Conservation (phyloP, 768 basidiomycete species). For the Lentinula edodes region DNA sequence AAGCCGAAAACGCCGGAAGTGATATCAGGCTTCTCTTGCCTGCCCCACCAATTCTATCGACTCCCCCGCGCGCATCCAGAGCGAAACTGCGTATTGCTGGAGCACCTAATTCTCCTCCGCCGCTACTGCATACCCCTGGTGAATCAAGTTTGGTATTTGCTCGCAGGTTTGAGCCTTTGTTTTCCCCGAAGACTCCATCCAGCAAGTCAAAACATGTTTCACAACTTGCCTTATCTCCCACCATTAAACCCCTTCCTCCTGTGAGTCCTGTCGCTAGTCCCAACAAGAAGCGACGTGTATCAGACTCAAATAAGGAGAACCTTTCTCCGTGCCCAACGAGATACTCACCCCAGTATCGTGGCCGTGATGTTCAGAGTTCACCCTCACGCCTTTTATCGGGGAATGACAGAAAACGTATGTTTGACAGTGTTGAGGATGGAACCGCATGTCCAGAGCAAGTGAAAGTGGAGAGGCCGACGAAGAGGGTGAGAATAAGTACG, state of each 20-base stretch:
- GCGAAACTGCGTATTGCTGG: neutral
- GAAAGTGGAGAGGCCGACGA: slow-evolving; percentile 14
- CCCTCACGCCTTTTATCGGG: neutral
- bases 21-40: neutral
- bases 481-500: slow-evolving; percentile 21
- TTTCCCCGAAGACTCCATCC: neutral
- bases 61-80: neutral
- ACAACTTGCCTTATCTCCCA: neutral
- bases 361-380: neutral
- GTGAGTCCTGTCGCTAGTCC: slow-evolving; percentile 21
- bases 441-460: neutral
- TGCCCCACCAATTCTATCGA: neutral
- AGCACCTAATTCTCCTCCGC: neutral
- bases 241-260: neutral
- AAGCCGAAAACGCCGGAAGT: neutral
- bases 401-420: neutral
- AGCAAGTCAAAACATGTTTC: neutral
- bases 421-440: neutral
- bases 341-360: neutral
- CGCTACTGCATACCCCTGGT: neutral
- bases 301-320: slow-evolving; percentile 62
- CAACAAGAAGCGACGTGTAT: slow-evolving; percentile 30
- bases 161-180: neutral
- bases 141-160: neutral
- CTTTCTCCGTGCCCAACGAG: slow-evolving; percentile 21